Conservation (phyloP, 495 filamentous ascomycete species). For the Xylaria flabelliformis region DNA sequence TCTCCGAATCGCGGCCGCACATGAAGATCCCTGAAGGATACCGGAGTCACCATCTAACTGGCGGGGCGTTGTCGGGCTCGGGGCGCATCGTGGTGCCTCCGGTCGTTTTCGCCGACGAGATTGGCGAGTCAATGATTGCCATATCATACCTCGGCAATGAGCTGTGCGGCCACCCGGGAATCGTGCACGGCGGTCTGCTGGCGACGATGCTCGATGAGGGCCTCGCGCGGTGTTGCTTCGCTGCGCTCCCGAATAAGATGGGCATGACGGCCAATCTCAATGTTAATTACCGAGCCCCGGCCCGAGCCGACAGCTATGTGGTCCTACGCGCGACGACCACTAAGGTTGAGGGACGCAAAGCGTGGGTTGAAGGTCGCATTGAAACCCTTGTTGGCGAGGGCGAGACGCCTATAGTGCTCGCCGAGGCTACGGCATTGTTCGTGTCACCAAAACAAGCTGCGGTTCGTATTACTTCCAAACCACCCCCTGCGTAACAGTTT, state of each 20-base stretch:
- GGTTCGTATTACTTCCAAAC: conserved; percentile 54
- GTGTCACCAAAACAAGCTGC: conserved; percentile 85
- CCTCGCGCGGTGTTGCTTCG: conserved; percentile 88
- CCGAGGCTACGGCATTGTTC: conserved; percentile 84
- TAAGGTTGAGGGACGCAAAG: conserved; percentile 93
- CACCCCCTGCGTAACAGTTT: not conserved
- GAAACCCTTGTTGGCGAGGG: conserved; percentile 74
- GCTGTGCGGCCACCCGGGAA: conserved; percentile 89
- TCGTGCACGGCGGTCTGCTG: conserved; percentile 89
- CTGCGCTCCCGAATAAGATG: conserved; percentile 84
- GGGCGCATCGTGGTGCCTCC: conserved; percentile 85
- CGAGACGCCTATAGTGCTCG: conserved; percentile 68
- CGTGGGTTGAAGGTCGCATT: conserved; percentile 91
- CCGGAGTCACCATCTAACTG: conserved; percentile 79
- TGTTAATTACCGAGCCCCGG: conserved; percentile 85
- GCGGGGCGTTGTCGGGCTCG: conserved; percentile 76
- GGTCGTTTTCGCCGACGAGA: conserved; percentile 71
- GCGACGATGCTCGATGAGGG: conserved; percentile 95
- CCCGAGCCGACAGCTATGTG: conserved; percentile 75
- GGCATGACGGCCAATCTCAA: conserved; percentile 91
- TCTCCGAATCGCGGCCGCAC: conserved; percentile 82
- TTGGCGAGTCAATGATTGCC: conserved; percentile 73
- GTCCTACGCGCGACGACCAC: conserved; percentile 81
- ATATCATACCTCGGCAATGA: conserved; percentile 81
- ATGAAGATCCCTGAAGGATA: conserved; percentile 75